A percentile compares a stretch with the other conserved stretches of the same genome.
These are phyloP conservation scores for Barnettozyma wickerhamii DNA, from an alignment of 805 yeast genomes.

Conservation along the genomic window DNA sequence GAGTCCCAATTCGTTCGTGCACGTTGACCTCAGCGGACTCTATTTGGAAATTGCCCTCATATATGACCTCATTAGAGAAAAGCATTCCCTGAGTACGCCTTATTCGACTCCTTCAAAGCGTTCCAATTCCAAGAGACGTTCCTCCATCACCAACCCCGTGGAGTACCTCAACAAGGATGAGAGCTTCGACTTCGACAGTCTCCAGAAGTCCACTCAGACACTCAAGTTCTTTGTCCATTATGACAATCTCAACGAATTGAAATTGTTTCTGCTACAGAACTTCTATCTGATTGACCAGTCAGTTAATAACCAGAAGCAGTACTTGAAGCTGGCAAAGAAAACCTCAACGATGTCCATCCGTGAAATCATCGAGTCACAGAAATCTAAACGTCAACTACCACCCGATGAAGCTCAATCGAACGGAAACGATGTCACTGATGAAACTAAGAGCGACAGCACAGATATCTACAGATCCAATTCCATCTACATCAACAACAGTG, in stretches of 20 bases:
- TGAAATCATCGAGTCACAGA: constrained; percentile 14
- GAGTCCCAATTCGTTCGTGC: constrained; percentile 53
- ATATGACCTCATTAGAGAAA: constrained; percentile 43
- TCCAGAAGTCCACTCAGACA: constrained; percentile 32
- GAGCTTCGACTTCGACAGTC: constrained; percentile 33
- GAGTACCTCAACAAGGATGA: constrained; percentile 19
- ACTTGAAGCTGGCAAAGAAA: constrained; percentile 18
- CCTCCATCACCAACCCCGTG: constrained; percentile 15
- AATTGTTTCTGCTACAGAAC: constrained; percentile 41
- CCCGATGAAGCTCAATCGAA: constrained; percentile 3
- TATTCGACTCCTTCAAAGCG: constrained; percentile 1
- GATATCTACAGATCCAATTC: constrained; percentile 18
- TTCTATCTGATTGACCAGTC: constrained; percentile 27
- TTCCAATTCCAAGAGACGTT: constrained; percentile 7
- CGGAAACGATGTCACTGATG: neutral
- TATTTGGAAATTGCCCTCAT: constrained; percentile 56
- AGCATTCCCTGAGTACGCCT: constrained; percentile 1
- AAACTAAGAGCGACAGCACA: constrained; percentile 2
- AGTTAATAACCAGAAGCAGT: constrained; percentile 15
- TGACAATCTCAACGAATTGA: constrained; percentile 53
- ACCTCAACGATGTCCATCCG: constrained; percentile 22
- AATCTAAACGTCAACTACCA: neutral
- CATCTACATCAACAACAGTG: constrained; percentile 22
- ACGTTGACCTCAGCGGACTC: constrained; percentile 54
- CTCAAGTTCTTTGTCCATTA: constrained; percentile 52